Conservation (phyloP, 2,329 filamentous ascomycete genomes). For the Tolypocladium paradoxum region DNA sequence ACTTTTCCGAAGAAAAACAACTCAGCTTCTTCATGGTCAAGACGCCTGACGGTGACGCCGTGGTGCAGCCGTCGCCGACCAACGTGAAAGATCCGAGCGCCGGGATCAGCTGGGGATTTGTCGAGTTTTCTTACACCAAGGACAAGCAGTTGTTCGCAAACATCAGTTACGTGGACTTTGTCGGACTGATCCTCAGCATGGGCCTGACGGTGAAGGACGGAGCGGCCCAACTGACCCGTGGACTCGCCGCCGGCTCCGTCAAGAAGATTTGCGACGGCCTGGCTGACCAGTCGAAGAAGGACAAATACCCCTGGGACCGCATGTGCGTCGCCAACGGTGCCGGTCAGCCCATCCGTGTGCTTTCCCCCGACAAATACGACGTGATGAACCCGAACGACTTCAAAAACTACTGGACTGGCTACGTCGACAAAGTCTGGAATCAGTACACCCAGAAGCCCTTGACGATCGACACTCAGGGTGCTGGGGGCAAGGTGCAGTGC, state of each 20-base stretch:
- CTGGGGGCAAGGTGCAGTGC: conserved; percentile 28
- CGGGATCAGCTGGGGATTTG: conserved; percentile 36
- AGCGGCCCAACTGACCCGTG: conserved; percentile 25
- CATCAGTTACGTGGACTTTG: conserved; percentile 41
- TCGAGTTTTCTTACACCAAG: conserved; percentile 34
- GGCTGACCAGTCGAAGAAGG: conserved; percentile 21
- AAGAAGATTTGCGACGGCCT: conserved; percentile 29
- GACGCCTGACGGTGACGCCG: conserved; percentile 16
- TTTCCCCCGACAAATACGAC: conserved; percentile 32
- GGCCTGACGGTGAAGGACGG: conserved; percentile 22
- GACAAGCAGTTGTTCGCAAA: conserved; percentile 32
- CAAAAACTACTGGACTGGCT: conserved; percentile 30
- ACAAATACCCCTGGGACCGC: conserved; percentile 31
- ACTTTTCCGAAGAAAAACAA: conserved; percentile 30
- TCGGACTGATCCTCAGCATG: conserved; percentile 41
- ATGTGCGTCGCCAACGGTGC: conserved; percentile 28
- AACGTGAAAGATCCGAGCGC: conserved; percentile 32
- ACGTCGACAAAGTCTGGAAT: conserved; percentile 36
- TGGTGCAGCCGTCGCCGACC: conserved; percentile 38
- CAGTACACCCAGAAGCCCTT: conserved; percentile 27
- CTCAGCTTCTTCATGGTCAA: conserved; percentile 31
- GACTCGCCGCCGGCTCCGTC: conserved; percentile 26
- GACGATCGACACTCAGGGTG: conserved; percentile 31
- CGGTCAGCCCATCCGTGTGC: conserved; percentile 30
- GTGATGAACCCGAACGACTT: conserved; percentile 24